Percentiles rank a stretch among this genome's conserved stretches.
Conservation (phyloP, 208 protist genomes). For the Trypanosoma platydactyli region DNA sequence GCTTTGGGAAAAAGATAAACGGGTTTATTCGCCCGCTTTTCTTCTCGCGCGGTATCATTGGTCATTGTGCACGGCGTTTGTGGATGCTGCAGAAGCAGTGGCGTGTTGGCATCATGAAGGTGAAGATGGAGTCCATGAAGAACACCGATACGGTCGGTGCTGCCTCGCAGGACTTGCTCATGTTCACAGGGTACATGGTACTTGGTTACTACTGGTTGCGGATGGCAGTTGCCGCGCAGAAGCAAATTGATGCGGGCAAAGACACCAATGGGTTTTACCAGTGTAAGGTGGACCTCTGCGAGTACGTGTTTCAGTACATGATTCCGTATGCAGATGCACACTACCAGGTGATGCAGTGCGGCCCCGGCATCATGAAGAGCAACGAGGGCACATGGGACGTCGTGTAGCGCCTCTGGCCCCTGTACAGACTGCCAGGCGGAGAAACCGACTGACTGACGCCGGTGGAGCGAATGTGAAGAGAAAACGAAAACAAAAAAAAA, state of each 20-base stretch:
- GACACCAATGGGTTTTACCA: slow-evolving; percentile 82
- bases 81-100: slow-evolving; percentile 74
- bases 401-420: not conserved
- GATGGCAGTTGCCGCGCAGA: slow-evolving; percentile 72
- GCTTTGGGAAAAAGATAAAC: slow-evolving; percentile 46
- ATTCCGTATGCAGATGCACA: slow-evolving; percentile 61
- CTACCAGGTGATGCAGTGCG: slow-evolving; percentile 55
- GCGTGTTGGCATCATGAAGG: slow-evolving; percentile 44
- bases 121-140: slow-evolving; percentile 43
- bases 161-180: slow-evolving; percentile 72
- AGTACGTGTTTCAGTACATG: slow-evolving; percentile 74
- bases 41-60: slow-evolving; percentile 42
- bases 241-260: slow-evolving; percentile 49
- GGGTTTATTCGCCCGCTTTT: slow-evolving; percentile 34
- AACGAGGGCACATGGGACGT: slow-evolving; percentile 61
- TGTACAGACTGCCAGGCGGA: not conserved
- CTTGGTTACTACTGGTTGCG: slow-evolving; percentile 88
- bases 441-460: no score
- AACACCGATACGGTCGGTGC: slow-evolving; percentile 49
- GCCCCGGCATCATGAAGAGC: slow-evolving; percentile 37
- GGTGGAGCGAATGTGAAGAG: no score
- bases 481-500: slow-evolving; percentile 4
- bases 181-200: slow-evolving; percentile 80
- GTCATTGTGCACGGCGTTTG: slow-evolving; percentile 38
- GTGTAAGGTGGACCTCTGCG: slow-evolving; percentile 76